Percentiles rank a stretch among this genome's conserved stretches.
Evolutionary conservation across 495 filamentous ascomycete species (phyloP).

Genomic region (Neurospora cerealis): DNA sequence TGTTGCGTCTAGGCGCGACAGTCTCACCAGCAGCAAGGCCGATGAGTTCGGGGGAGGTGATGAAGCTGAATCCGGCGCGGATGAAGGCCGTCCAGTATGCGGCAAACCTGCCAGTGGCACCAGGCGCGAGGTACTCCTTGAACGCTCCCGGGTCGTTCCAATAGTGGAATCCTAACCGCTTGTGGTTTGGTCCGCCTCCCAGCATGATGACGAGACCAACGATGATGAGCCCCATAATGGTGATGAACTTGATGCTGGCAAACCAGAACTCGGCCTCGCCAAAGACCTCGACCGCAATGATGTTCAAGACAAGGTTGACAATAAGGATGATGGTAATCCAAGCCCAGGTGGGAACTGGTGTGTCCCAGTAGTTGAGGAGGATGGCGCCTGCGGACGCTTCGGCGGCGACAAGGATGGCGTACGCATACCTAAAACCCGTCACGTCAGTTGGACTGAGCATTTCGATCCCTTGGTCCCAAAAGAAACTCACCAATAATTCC

Average conservation of each 20-base stretch:
- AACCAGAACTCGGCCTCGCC: slow-evolving; percentile 59
- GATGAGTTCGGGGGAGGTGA: slow-evolving; percentile 40
- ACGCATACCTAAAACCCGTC: slow-evolving; percentile 21
- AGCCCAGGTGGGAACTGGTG: slow-evolving; percentile 40
- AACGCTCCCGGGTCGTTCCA: slow-evolving; percentile 69
- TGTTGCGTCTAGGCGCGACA: slow-evolving; percentile 62
- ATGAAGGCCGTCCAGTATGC: slow-evolving; percentile 39
- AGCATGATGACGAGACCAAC: slow-evolving; percentile 64
- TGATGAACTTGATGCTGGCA: slow-evolving; percentile 58
- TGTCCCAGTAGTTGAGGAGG: slow-evolving; percentile 47
- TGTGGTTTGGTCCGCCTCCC: slow-evolving; percentile 50
- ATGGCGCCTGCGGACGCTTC: slow-evolving; percentile 41
- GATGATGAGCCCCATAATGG: slow-evolving; percentile 58
- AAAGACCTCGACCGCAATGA: slow-evolving; percentile 43
- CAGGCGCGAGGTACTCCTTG: slow-evolving; percentile 43
- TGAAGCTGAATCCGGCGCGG: slow-evolving; percentile 38
- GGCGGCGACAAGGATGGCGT: slow-evolving; percentile 39
- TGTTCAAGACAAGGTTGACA: slow-evolving; percentile 34
- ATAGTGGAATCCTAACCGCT: slow-evolving; percentile 52
- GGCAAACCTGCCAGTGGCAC: slow-evolving; percentile 38
- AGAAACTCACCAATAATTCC: slow-evolving; percentile 48
- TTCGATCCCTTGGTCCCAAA: neutral
- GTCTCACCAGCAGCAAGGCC: slow-evolving; percentile 68
- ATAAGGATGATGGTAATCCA: slow-evolving; percentile 49
- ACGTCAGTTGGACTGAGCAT: neutral